These are phyloP conservation scores for Annona cherimola DNA, from an alignment of 164 flowering plant genomes.

Conservation along the genomic window DNA sequence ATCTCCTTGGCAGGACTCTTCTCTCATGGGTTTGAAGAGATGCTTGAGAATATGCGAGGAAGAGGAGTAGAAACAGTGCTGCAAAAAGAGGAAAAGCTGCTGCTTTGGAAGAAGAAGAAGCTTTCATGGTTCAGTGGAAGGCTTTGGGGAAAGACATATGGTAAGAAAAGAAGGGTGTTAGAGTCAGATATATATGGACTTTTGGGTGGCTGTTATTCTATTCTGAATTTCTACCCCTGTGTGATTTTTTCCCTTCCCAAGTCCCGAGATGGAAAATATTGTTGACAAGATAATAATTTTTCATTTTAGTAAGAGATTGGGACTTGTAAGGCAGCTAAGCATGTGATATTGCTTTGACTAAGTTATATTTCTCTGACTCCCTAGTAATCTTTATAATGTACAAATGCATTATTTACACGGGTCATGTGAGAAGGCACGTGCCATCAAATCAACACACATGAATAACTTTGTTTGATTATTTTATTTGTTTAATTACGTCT, in stretches of 20 bases:
- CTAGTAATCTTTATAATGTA: constrained; percentile 10
- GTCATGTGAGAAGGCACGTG: constrained; percentile 38
- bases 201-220: neutral
- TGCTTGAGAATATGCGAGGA: constrained; percentile 13
- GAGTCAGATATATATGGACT: neutral
- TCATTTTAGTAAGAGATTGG: constrained; percentile 12
- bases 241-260: neutral
- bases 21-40: constrained; percentile 13
- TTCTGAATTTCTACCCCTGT: neutral
- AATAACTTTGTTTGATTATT: constrained; percentile 3
- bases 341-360: constrained; percentile 39
- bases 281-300: too few relatives aligned
- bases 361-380: constrained; percentile 11
- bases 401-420: constrained; percentile 5
- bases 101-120: constrained; percentile 11
- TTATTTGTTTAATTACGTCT: constrained; percentile 3
- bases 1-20: constrained; percentile 21
- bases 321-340: constrained; percentile 34
- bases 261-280: neutral
- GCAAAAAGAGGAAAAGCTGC: constrained; percentile 13
- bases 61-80: constrained; percentile 21
- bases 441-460: constrained; percentile 4
- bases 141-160: neutral
- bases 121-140: constrained; percentile 19
- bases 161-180: neutral